These are phyloP conservation scores for Diutina mesorugosa DNA, from an alignment of 1,139 yeast genomes.

Conservation along the genomic window DNA sequence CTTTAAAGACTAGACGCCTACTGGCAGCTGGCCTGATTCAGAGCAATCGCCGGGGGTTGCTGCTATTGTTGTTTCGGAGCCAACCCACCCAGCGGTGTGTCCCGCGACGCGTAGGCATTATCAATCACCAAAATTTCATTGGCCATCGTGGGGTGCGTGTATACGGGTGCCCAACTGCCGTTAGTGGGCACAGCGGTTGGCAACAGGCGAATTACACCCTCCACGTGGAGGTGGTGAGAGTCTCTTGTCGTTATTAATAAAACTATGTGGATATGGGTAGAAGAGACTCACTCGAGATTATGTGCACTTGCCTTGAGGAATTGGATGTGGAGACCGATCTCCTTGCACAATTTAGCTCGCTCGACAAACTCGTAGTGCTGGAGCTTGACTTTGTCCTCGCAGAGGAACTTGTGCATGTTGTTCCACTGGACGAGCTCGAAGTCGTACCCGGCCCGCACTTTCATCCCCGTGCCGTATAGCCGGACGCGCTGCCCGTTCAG, in stretches of 20 bases:
- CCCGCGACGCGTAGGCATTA: background rate
- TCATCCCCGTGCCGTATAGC: constrained; percentile 42
- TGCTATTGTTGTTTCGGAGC: background rate
- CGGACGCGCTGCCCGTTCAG: constrained; percentile 34
- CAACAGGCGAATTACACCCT: background rate
- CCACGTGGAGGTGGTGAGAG: too few species aligned
- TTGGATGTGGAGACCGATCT: constrained; percentile 30
- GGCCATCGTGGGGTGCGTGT: background rate
- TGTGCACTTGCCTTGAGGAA: constrained; percentile 22
- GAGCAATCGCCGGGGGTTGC: background rate
- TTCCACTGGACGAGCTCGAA: constrained; percentile 52
- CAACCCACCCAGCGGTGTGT: background rate
- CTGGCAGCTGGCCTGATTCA: background rate
- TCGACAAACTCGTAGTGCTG: constrained; percentile 33
- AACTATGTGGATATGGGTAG: background rate
- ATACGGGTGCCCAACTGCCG: background rate
- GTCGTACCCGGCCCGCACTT: constrained; percentile 38
- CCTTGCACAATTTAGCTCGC: constrained; percentile 31
- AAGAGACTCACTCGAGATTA: constrained; percentile 9
- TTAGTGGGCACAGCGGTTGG: background rate
- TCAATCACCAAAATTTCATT: background rate
- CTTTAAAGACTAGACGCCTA: background rate
- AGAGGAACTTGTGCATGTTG: constrained; percentile 42
- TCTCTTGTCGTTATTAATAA: too few species aligned
- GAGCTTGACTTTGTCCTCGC: constrained; percentile 37